Evolutionary conservation across 352 stramenopile genomes (phyloP), one percentile per base, ranked within the genome.

Genomic region (Thalassiosira delicatula): DNA sequence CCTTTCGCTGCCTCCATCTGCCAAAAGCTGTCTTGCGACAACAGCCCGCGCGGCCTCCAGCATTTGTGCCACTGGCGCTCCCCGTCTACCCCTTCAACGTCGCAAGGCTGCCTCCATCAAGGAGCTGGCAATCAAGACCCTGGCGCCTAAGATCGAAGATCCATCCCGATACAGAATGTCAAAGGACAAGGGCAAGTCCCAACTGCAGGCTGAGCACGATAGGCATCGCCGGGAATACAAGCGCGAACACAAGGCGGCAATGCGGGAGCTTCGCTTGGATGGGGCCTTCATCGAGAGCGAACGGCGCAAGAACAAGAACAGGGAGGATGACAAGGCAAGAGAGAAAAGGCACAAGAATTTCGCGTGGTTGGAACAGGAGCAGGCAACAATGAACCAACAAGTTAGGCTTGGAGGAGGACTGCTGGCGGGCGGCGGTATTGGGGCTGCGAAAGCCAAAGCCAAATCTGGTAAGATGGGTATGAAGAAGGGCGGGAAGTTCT

Each of bases 361-460:
- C 81, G 87, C 89, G 62, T 99, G 96, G 96, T 87, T 99, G 79
- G 96, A 98, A 82, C 88, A 97, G 63, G 96, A 99, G 81, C 97
- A 98, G 84, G 96, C 96, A 3, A 98, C 96, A 76, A 98, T 99
- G 90, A 98, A 98, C 87, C 92, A 98, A 76, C 96, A 98, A 92
- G 97, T 98, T 30, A 93, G 95, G 77, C 95, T 97, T 84, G 96
- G 96, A 65, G 96, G 96, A 65, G 91, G 97, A 51, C 95, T 98
- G 77, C 91, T 99, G 75, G 98, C 96, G 82, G 97, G 96, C 60
- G 96, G 96, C 81, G 97, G 97, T 56, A 94, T 83, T 2, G 89
- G 90, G 56, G 82, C 79, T 32, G 89, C 85, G 9, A 78, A 77
- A 63, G 76, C 83, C 0, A 93, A 94, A 72, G 89, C 86, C 32